Evolutionary conservation across 208 protist species (phyloP).

Genomic region (Leptomonas pyrrhocoris): DNA sequence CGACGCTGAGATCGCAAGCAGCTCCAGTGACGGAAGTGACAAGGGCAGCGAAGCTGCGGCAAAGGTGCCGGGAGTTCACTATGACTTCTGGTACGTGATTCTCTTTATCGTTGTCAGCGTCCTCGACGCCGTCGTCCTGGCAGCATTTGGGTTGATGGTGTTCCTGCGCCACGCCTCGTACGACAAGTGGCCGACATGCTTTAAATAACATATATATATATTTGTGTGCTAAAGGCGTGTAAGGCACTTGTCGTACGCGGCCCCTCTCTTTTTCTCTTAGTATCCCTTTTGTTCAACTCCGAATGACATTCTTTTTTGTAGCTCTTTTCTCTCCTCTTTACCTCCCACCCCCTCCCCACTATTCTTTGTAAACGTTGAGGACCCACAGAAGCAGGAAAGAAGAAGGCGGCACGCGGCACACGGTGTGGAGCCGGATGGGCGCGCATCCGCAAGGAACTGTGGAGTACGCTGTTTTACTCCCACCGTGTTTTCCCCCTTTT

Average conservation of each 20-base stretch:
- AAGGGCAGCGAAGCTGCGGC: neutral
- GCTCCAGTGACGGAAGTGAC: constrained; percentile 4
- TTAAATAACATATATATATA: neutral
- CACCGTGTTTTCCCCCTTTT: too few relatives aligned
- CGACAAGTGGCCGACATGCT: constrained; percentile 10
- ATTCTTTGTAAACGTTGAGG: neutral
- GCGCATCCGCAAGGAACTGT: too few relatives aligned
- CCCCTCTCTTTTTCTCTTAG: neutral
- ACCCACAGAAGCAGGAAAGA: too few relatives aligned
- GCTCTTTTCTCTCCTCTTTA: too few relatives aligned
- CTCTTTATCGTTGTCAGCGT: constrained; percentile 15
- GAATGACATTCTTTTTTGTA: too few relatives aligned
- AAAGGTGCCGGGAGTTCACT: neutral
- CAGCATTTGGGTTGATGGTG: neutral
- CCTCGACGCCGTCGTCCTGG: neutral
- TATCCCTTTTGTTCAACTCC: neutral
- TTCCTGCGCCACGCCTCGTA: constrained; percentile 2
- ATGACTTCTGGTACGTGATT: constrained; percentile 18
- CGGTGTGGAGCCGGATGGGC: too few relatives aligned
- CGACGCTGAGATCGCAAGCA: neutral
- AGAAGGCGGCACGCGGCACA: too few relatives aligned
- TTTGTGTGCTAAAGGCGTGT: neutral
- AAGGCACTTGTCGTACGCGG: too few relatives aligned
- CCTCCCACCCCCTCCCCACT: neutral
- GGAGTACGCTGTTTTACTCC: too few relatives aligned